These are phyloP conservation scores for Fusarium fujikuroi DNA, from an alignment of 2,329 filamentous ascomycete species.

Conservation along the genomic window DNA sequence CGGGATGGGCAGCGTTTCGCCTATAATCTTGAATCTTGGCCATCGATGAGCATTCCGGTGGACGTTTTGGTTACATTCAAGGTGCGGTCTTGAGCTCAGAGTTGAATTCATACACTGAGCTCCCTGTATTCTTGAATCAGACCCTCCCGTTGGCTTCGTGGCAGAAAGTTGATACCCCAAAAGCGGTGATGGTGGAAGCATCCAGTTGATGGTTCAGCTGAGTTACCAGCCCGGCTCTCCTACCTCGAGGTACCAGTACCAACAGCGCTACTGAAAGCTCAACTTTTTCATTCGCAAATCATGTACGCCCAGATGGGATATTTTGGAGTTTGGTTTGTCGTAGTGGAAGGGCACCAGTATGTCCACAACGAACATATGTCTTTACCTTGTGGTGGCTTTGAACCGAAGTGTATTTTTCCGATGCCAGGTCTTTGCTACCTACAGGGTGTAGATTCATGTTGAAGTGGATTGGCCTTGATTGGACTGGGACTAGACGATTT, in stretches of 20 bases:
- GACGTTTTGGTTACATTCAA: conserved; percentile 9
- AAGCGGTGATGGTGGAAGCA: conserved; percentile 42
- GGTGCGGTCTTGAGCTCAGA: conserved; percentile 29
- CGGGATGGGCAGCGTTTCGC: conserved; percentile 11
- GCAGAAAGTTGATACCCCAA: conserved; percentile 53
- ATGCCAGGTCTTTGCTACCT: conserved; percentile 23
- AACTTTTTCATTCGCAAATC: conserved; percentile 30
- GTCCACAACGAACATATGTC: conserved; percentile 19
- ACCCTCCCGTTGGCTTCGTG: conserved; percentile 40
- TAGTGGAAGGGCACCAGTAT: conserved; percentile 24
- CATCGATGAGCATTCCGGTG: conserved; percentile 18
- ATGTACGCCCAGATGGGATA: conserved; percentile 31
- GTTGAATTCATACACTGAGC: conserved; percentile 34
- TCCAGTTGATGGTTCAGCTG: conserved; percentile 35
- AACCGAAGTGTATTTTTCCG: conserved; percentile 17
- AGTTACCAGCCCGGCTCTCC: conserved; percentile 21
- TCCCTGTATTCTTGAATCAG: conserved; percentile 43
- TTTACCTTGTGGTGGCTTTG: conserved; percentile 24
- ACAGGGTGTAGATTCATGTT: conserved; percentile 17
- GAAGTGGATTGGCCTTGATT: conserved; percentile 13
- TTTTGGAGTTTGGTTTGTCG: conserved; percentile 33
- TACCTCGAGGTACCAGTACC: conserved; percentile 26
- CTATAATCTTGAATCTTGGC: conserved; percentile 33
- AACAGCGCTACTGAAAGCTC: conserved; percentile 30
- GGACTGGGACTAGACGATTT: conserved; percentile 19